Conservation (phyloP, 2,329 filamentous ascomycete species). For the Paramyrothecium sp. region DNA sequence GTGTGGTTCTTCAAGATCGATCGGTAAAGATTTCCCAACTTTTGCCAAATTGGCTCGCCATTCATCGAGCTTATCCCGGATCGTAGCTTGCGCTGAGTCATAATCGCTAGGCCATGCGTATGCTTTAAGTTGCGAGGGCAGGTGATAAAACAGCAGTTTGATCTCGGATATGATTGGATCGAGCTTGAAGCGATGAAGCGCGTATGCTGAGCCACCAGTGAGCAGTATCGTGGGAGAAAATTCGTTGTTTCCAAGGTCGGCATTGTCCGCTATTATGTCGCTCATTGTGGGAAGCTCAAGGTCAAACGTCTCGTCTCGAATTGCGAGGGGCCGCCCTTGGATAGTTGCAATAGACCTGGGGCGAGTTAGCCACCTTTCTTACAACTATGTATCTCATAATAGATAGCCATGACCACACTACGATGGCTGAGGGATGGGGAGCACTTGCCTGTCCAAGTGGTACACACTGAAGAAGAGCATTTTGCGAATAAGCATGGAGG, state of each 20-base stretch:
- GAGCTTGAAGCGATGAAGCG: conserved; percentile 23
- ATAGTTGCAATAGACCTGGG: conserved; percentile 32
- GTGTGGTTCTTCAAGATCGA: not conserved
- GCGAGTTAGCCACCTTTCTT: not conserved
- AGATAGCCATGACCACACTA: too few relatives aligned
- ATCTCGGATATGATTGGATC: conserved; percentile 19
- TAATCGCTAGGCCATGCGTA: conserved; percentile 11
- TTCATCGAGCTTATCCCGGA: conserved; percentile 8
- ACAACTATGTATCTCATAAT: too few relatives aligned
- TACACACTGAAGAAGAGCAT: conserved; percentile 34
- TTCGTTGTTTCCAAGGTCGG: not conserved
- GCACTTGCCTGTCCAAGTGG: conserved; percentile 29
- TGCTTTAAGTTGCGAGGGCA: conserved; percentile 12
- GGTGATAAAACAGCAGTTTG: conserved; percentile 20
- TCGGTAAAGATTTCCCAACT: not conserved
- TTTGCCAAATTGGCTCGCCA: conserved; percentile 8
- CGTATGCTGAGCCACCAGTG: conserved; percentile 9
- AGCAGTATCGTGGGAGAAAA: not conserved
- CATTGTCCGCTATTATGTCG: not conserved
- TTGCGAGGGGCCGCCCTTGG: conserved; percentile 33
- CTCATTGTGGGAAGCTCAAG: conserved; percentile 15
- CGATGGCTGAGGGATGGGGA: too few relatives aligned
- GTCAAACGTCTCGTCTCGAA: conserved; percentile 35
- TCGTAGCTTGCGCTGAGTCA: conserved; percentile 4
- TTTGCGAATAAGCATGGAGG: conserved; percentile 13